Percentiles rank a stretch among this genome's conserved stretches.
Conservation (phyloP, 768 basidiomycete species). For the Suillus decipiens region DNA sequence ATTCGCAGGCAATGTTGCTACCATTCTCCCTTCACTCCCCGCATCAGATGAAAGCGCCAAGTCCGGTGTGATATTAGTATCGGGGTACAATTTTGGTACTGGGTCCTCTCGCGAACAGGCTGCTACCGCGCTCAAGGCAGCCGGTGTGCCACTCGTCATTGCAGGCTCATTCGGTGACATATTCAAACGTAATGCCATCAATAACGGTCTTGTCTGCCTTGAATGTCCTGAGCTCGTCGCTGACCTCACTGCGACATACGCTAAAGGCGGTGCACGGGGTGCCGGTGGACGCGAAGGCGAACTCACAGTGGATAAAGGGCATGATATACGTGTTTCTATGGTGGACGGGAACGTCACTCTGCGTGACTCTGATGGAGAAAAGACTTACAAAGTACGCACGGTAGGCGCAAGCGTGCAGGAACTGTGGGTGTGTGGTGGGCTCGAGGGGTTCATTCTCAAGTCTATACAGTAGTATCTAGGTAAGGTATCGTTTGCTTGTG, state of each 20-base stretch:
- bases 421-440: constrained; percentile 92
- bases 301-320: constrained; percentile 76
- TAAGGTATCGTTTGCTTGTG: background rate
- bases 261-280: constrained; percentile 72
- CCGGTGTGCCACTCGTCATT: constrained; percentile 89
- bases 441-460: constrained; percentile 91
- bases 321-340: constrained; percentile 68
- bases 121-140: constrained; percentile 93
- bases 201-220: constrained; percentile 94
- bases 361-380: constrained; percentile 40
- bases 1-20: constrained; percentile 73
- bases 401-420: constrained; percentile 97
- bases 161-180: constrained; percentile 99
- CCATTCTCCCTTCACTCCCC: constrained; percentile 34
- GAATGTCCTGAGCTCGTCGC: constrained; percentile 88
- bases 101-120: constrained; percentile 98
- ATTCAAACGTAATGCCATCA: constrained; percentile 98
- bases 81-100: constrained; percentile 98
- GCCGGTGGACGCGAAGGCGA: constrained; percentile 81
- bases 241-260: constrained; percentile 78
- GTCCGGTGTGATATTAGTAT: constrained; percentile 76
- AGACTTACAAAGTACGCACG: constrained; percentile 66
- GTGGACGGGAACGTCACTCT: constrained; percentile 69
- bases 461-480: constrained; percentile 43
- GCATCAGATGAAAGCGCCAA: constrained; percentile 34